Evolutionary conservation across 345 rosid genomes (phyloP).

Genomic region (Camelina hispida): DNA sequence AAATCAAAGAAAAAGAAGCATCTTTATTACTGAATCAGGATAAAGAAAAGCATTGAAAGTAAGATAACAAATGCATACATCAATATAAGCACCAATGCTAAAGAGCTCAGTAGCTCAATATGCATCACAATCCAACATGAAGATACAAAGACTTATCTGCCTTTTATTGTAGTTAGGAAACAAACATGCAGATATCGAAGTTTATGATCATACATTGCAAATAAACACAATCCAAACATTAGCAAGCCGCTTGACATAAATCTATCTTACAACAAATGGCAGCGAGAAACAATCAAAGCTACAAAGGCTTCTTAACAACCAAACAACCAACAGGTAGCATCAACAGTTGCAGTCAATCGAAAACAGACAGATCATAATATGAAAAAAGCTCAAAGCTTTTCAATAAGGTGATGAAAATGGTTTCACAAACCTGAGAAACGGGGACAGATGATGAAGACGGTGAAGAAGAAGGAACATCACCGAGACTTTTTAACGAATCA

Average conservation of each 20-base stretch:
- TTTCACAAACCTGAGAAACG: slow-evolving; percentile 34
- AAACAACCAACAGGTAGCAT: slow-evolving; percentile 10
- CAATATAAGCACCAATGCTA: background rate
- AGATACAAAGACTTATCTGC: background rate
- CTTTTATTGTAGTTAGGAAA: background rate
- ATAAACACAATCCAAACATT: background rate
- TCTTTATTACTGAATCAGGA: slow-evolving; percentile 5
- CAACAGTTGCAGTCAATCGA: slow-evolving; percentile 2
- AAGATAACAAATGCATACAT: slow-evolving; percentile 3
- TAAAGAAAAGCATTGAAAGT: background rate
- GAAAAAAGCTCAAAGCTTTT: slow-evolving; percentile 6
- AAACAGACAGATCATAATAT: slow-evolving; percentile 6
- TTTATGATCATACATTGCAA: slow-evolving; percentile 13
- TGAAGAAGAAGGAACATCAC: slow-evolving; percentile 30
- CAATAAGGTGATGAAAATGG: background rate
- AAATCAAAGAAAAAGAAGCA: slow-evolving; percentile 16
- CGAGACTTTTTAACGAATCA: slow-evolving; percentile 43
- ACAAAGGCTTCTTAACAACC: slow-evolving; percentile 3
- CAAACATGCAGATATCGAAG: slow-evolving; percentile 19
- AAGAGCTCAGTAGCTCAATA: slow-evolving; percentile 10
- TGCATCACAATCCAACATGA: slow-evolving; percentile 9
- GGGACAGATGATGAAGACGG: slow-evolving; percentile 15
- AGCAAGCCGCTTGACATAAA: background rate
- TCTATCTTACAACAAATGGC: background rate
- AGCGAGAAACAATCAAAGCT: slow-evolving; percentile 21